Evolutionary conservation across 345 rosid species (phyloP), one percentile per base, ranked within the genome.

Genomic region (Litchi chinensis): DNA sequence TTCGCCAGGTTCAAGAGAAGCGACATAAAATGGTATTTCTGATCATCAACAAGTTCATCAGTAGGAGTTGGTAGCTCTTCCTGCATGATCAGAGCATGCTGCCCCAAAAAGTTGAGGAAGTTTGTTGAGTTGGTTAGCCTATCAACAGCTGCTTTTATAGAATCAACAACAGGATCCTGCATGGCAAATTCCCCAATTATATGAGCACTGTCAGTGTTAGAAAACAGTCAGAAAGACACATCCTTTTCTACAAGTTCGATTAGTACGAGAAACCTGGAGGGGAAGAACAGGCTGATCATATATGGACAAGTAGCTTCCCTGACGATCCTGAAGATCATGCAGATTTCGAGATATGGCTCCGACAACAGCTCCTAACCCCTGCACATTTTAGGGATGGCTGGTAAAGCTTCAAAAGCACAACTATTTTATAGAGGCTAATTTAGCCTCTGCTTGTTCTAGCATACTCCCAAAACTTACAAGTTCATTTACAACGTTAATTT

Each of bases 341-440:
- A 97, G 97, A 87, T 97, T 97, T 50, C 99, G 98, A 48, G 99
- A 97, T 76, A 97, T 81, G 19, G 99, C 99, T 64, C 99, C 98
- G 80, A 91, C 93, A 87, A 97, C 99, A 73, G 99, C 99, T 68
- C 98, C 99, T 56, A 97, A 80, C 37, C 99, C 98, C 99, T 96
- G 83, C 68, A 86, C 70, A 77, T 63, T 76, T 59, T 62, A 57
- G 59, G 24, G 40, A 50, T 15, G 8, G 60, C 69, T 68, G 78
- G 60, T 71, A 74, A 59, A 76, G 77, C 67, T 74, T 70, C 62
- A 71, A 12, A 65, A 24, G 48, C 44, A 80, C 69, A 66, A 69
- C 5, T 26, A 50, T 10, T 21, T 18, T n/a, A 5, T 11, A 12
- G 50, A 48, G 32, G 28, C 57, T 41, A 77, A 7, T 57, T 44